Conservation (phyloP, 345 rosid species). For the Eutrema yunnanense region DNA sequence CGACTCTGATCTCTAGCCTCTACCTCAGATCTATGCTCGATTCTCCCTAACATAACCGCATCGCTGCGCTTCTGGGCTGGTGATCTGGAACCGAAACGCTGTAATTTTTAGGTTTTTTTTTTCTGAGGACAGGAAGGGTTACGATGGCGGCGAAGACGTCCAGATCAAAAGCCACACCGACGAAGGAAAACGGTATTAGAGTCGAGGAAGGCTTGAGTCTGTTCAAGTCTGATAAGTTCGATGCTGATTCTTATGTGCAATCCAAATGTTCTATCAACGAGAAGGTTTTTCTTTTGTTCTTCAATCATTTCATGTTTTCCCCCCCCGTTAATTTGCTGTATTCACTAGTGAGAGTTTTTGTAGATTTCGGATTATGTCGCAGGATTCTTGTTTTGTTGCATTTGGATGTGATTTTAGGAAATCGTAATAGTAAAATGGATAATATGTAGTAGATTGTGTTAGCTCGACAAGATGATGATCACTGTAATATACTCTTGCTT, state of each 20-base stretch:
- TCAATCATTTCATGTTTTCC: not conserved
- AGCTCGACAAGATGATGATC: not conserved
- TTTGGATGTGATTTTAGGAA: not conserved
- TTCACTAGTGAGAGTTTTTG: not conserved
- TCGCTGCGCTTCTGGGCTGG: not conserved
- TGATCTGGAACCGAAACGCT: slow-evolving; percentile 10
- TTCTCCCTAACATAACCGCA: not conserved
- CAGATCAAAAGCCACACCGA: slow-evolving; percentile 54
- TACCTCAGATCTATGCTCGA: slow-evolving; percentile 17
- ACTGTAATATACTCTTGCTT: not conserved
- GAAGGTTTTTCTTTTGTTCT: slow-evolving; percentile 41
- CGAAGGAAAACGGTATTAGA: slow-evolving; percentile 68
- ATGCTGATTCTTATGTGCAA: slow-evolving; percentile 87
- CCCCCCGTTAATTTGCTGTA: not conserved
- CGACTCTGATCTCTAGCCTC: not conserved
- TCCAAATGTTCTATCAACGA: slow-evolving; percentile 95
- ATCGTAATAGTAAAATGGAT: not conserved
- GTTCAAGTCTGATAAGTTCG: slow-evolving; percentile 91
- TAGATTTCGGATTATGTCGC: not conserved
- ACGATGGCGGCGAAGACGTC: slow-evolving; percentile 61
- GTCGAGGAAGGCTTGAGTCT: slow-evolving; percentile 76
- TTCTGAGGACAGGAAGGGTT: not conserved
- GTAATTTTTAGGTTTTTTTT: not conserved
- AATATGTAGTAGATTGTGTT: not conserved
- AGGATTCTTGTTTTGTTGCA: not conserved